Evolutionary conservation across 2,329 filamentous ascomycete genomes (phyloP).

Genomic region (Sporothrix humicola): DNA sequence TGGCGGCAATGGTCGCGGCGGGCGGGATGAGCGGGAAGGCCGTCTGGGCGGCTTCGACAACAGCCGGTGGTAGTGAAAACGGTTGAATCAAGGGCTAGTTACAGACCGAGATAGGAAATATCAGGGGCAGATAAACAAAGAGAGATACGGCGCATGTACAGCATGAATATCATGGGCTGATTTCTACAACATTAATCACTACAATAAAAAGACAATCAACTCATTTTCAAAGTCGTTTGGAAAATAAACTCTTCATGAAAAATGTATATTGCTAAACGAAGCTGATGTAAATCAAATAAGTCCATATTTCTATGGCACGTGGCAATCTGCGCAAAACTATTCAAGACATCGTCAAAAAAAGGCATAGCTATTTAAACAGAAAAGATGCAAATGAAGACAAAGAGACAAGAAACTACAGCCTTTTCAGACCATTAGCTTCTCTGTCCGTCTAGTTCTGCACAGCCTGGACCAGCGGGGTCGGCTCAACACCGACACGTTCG

Average conservation of each 20-base stretch:
- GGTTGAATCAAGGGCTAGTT: too few species aligned
- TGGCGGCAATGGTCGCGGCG: slow-evolving; percentile 15
- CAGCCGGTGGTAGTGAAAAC: slow-evolving; percentile 20
- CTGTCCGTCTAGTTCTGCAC: slow-evolving; percentile 32
- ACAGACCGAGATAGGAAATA: slow-evolving; percentile 16
- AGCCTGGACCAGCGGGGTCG: slow-evolving; percentile 60
- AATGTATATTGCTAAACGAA: slow-evolving; percentile 12
- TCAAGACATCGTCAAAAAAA: background rate
- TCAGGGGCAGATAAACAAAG: background rate
- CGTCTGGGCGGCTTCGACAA: slow-evolving; percentile 29
- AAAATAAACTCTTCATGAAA: background rate
- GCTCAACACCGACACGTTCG: slow-evolving; percentile 90
- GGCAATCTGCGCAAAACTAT: slow-evolving; percentile 5
- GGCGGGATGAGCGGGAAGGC: slow-evolving; percentile 31
- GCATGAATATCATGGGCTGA: background rate
- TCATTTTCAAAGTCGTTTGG: background rate
- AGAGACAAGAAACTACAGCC: background rate
- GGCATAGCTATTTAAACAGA: background rate
- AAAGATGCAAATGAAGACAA: background rate
- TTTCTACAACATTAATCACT: background rate
- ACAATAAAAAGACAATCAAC: background rate
- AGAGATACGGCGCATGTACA: background rate
- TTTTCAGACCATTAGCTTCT: background rate
- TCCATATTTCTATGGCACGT: background rate
- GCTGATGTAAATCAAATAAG: background rate